Percentiles rank a stretch among this genome's conserved stretches.
Conservation (phyloP, 176 grass and related monocot genomes). For the Zoysia japonica region DNA sequence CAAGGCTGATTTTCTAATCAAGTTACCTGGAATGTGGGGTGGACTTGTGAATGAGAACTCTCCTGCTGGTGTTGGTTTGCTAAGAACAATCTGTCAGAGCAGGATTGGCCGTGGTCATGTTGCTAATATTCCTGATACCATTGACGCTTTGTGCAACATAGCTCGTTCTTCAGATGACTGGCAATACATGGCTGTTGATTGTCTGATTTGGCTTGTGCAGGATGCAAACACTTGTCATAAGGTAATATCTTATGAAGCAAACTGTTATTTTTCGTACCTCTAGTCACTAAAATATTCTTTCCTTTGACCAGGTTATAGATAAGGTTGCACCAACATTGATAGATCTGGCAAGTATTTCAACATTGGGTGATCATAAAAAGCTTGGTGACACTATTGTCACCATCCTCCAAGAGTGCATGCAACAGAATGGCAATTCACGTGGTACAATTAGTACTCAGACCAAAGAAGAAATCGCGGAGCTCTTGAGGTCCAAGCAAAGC, state of each 20-base stretch:
- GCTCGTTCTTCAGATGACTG: constrained; percentile 98
- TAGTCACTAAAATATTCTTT: no score
- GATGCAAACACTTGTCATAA: constrained; percentile 86
- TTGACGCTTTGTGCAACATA: constrained; percentile 95
- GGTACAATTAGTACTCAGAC: constrained; percentile 57
- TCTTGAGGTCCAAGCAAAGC: constrained; percentile 78
- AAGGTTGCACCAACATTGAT: constrained; percentile 75
- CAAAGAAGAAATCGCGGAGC: constrained; percentile 83
- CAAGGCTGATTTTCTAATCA: constrained; percentile 78
- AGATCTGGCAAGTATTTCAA: constrained; percentile 76
- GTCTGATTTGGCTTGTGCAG: constrained; percentile 91
- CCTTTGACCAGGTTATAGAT: constrained; percentile 71
- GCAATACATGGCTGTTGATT: constrained; percentile 99
- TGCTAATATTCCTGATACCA: constrained; percentile 66
- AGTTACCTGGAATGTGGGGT: constrained; percentile 98
- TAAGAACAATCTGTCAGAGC: constrained; percentile 94
- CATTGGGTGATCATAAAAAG: constrained; percentile 80
- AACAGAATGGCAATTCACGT: constrained; percentile 47
- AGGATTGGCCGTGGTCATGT: constrained; percentile 79
- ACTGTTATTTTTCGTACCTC: no score
- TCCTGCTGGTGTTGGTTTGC: constrained; percentile 88
- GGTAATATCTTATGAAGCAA: constrained; percentile 52
- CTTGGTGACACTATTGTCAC: constrained; percentile 77
- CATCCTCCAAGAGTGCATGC: constrained; percentile 72
- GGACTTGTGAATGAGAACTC: constrained; percentile 98